A percentile compares a stretch with the other conserved stretches of the same genome.
phyloP scores from a whole-genome alignment of 305 asterid species.

The Galium porrigens region DNA sequence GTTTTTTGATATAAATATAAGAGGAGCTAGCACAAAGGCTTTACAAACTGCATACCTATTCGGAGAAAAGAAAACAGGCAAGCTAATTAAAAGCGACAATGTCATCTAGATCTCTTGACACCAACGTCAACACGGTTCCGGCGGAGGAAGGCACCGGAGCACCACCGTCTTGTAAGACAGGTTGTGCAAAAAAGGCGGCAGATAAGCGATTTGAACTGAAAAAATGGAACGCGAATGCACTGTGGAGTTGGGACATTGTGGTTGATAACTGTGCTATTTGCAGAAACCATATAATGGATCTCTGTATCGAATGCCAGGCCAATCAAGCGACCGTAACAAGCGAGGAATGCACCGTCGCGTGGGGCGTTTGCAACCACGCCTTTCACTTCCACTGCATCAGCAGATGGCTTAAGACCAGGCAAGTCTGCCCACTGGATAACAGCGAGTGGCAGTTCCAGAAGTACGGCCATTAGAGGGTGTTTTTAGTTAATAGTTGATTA shows the following conservation, averaged over 20 bases:
- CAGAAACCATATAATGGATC: neutral
- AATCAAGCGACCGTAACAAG: neutral
- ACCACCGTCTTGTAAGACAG: neutral
- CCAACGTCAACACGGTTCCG: neutral
- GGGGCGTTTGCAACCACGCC: neutral
- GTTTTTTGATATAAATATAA: no score
- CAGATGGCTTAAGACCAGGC: neutral
- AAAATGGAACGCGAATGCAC: neutral
- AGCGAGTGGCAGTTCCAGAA: neutral
- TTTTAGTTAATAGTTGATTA: no score
- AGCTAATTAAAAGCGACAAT: neutral
- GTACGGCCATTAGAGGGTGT: neutral
- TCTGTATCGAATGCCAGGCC: neutral
- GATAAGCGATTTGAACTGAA: neutral
- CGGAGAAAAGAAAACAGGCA: neutral
- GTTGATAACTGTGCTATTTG: neutral
- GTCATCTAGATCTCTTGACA: neutral
- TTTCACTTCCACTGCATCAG: neutral
- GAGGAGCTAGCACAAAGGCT: no score
- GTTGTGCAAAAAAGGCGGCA: neutral
- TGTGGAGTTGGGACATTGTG: neutral
- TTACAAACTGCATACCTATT: no score
- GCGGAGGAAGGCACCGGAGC: neutral
- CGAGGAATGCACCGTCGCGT: neutral
- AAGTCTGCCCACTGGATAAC: neutral